These are phyloP conservation scores for Paxillus involutus DNA, from an alignment of 768 basidiomycete species.

Conservation along the genomic window DNA sequence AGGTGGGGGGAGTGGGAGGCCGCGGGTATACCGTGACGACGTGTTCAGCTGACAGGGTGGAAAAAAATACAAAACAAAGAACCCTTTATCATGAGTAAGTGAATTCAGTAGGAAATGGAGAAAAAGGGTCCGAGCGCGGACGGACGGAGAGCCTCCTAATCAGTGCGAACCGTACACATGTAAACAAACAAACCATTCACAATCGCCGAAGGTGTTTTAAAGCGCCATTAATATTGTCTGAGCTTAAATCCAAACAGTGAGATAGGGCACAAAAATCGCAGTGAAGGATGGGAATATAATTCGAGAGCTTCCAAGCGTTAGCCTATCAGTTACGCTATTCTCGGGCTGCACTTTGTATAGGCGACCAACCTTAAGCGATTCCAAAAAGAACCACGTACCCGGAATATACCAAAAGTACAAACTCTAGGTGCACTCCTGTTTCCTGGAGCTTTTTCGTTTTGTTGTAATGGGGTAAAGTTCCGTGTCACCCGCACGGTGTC, in stretches of 20 bases:
- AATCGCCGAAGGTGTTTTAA: neutral
- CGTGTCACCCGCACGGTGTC: neutral
- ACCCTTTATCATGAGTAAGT: constrained; percentile 12
- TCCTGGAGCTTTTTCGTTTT: no score
- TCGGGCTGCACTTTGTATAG: no score
- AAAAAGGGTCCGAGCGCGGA: neutral
- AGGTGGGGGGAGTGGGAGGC: no score
- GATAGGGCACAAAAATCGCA: neutral
- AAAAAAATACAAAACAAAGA: neutral
- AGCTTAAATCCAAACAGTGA: constrained; percentile 14
- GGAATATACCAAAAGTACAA: no score
- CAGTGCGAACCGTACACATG: neutral
- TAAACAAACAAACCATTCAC: constrained; percentile 5
- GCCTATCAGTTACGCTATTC: no score
- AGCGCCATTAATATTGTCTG: constrained; percentile 6
- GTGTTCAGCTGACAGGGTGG: neutral
- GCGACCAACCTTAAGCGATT: no score
- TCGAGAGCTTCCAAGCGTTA: neutral
- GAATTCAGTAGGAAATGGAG: neutral
- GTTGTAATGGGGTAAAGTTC: neutral
- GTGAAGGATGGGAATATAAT: neutral
- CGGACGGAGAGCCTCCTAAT: neutral
- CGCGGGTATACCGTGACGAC: constrained; percentile 2
- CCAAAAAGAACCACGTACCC: no score
- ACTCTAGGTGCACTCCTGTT: no score